Evolutionary conservation across 129 eudicot species (phyloP).

Genomic region (Heracleum sosnowskyi): DNA sequence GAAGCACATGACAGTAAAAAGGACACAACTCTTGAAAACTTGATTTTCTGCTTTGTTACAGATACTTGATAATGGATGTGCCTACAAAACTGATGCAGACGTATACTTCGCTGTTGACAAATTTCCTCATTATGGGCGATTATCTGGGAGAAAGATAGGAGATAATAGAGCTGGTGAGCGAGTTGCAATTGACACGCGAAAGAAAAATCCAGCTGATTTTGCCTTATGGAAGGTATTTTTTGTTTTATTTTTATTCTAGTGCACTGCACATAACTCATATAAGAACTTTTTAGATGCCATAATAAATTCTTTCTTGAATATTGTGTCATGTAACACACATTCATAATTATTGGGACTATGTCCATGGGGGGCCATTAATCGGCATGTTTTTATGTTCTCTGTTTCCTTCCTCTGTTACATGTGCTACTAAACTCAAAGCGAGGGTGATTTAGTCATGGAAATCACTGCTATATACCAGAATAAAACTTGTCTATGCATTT

Average conservation of each 20-base stretch:
- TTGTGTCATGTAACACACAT: not conserved
- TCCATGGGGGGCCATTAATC: not conserved
- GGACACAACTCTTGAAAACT: not conserved
- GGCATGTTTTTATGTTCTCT: not conserved
- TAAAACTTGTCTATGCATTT: not conserved
- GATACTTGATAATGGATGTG: conserved; percentile 86
- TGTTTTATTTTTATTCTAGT: not conserved
- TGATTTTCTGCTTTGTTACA: conserved; percentile 23
- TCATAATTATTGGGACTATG: not conserved
- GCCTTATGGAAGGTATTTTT: conserved; percentile 87
- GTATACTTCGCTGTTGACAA: conserved; percentile 84
- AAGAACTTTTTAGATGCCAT: not conserved
- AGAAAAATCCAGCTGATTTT: conserved; percentile 93
- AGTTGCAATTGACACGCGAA: conserved; percentile 80
- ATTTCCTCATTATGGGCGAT: conserved; percentile 65
- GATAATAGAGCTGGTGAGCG: conserved; percentile 97
- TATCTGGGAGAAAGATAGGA: conserved; percentile 84
- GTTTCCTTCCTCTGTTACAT: not conserved
- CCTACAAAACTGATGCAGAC: conserved; percentile 61
- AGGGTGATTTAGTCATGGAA: not conserved
- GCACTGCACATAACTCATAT: not conserved
- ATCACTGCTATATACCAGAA: not conserved
- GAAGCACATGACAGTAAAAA: not conserved
- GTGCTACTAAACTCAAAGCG: not conserved
- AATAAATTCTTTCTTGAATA: not conserved